Conservation (phyloP, 257 asterid genomes). For the Plantago elongata region DNA sequence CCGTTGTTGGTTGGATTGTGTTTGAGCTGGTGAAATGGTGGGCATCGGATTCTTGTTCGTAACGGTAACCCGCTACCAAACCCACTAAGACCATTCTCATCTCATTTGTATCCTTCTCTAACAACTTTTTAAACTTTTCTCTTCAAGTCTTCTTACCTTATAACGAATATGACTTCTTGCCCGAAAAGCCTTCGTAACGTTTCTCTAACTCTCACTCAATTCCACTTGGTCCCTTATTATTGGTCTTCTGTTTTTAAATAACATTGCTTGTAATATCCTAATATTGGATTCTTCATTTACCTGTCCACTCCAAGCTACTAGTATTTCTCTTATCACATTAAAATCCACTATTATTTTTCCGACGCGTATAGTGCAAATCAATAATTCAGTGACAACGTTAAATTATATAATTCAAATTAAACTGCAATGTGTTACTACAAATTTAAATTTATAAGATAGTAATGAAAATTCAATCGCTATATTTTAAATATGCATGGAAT, state of each 20-base stretch:
- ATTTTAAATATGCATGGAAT: too few relatives aligned
- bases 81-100: neutral
- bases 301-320: neutral
- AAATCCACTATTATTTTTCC: too few relatives aligned
- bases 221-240: constrained; percentile 20
- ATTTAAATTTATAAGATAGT: too few relatives aligned
- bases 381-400: too few relatives aligned
- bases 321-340: too few relatives aligned
- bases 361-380: too few relatives aligned
- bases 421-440: too few relatives aligned
- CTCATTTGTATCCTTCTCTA: constrained; percentile 16
- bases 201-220: constrained; percentile 26
- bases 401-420: too few relatives aligned
- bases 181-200: constrained; percentile 12
- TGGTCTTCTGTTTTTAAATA: neutral
- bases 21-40: constrained; percentile 28
- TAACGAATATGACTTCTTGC: constrained; percentile 45
- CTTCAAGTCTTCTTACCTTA: constrained; percentile 28
- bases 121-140: constrained; percentile 12
- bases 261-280: neutral
- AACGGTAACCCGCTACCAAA: constrained; percentile 57
- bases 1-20: constrained; percentile 40
- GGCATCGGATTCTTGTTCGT: constrained; percentile 47
- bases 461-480: too few relatives aligned
- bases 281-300: neutral